phyloP scores from a whole-genome alignment of 495 filamentous ascomycete species.

The Evernia prunastri region DNA sequence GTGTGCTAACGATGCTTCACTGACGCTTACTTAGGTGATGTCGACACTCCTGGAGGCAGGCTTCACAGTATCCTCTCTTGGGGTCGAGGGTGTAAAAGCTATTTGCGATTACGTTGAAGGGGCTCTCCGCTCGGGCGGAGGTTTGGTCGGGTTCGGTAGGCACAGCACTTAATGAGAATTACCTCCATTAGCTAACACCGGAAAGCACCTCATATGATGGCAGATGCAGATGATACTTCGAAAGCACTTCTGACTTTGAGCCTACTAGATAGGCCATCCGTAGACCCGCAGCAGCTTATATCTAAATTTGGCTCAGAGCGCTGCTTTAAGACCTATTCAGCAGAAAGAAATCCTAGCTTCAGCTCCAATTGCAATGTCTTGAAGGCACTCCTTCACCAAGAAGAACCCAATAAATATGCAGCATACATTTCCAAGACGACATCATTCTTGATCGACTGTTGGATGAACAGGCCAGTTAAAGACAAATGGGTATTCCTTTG shows the following conservation, averaged over 20 bases:
- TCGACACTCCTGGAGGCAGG: no score
- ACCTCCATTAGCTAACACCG: not conserved
- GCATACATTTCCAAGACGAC: slow-evolving; percentile 25
- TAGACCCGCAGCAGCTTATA: slow-evolving; percentile 22
- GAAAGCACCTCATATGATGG: slow-evolving; percentile 25
- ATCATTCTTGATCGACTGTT: slow-evolving; percentile 17
- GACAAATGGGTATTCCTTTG: slow-evolving; percentile 5
- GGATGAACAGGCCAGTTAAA: not conserved
- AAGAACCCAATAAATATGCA: not conserved
- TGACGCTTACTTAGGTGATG: not conserved
- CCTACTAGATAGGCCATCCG: slow-evolving; percentile 26
- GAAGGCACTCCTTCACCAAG: slow-evolving; percentile 29
- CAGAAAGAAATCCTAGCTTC: slow-evolving; percentile 35
- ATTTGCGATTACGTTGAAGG: no score
- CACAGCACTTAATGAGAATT: no score
- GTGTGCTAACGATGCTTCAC: not conserved
- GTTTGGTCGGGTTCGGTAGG: not conserved
- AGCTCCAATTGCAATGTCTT: slow-evolving; percentile 41
- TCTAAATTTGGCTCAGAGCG: no score
- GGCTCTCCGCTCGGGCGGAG: no score
- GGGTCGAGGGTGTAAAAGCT: no score
- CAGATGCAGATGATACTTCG: slow-evolving; percentile 46
- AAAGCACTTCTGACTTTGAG: slow-evolving; percentile 33
- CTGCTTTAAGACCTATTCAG: slow-evolving; percentile 36
- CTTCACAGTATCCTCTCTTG: no score